Base-by-base conservation (phyloP, 108 stramenopile species). In the Pseudonitzschia pungens region DNA sequence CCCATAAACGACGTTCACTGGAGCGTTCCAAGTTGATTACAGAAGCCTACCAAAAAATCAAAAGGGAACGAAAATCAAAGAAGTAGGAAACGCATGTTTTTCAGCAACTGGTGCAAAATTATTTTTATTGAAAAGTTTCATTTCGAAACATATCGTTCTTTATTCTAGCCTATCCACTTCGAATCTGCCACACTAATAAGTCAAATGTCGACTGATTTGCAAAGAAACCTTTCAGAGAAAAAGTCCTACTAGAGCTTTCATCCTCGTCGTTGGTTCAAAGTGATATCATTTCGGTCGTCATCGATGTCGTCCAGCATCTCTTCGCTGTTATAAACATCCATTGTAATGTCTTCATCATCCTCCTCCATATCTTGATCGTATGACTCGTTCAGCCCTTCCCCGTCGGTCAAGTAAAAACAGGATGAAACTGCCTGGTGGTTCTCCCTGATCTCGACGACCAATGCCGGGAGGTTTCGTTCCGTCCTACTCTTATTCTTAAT, bases 11-110 rank as follows among this genome's bases (percentile, higher is more conserved):
- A 68, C 83, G 85, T 57, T 71, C 81, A 12, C 77, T 74, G 4
- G 92, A 93, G 71, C 80, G 92, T 48, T 91, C 92, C 18, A 93
- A 93, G 67, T 41, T 87, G 6, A 86, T 93, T 28, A 82, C 87
- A 15, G 87, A 93, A 51, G 92, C 92, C 53, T 93, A 93, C 66
- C 78, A 89, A 64, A 90, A 81, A 56, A 86, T 93, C 69, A 93
- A 89, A 58, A 74, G 75, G 1, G 52, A 73, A 29, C 83, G 82
- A 69, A 81, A 53, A 60, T 15, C n/a, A 45, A 53, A 18, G 29
- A 40, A 29, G 20, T 16, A 55, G 20, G 1, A 48, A 48, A 8
- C 18, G 10, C 18, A 2, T 48, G 3, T 48, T 48, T 48, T 48
- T n/a, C n/a, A n/a, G n/a, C n/a, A n/a, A n/a, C 14, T 2, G 1